Conservation (phyloP, 148 eudicot genomes). For the Camellia lanceoleosa region DNA sequence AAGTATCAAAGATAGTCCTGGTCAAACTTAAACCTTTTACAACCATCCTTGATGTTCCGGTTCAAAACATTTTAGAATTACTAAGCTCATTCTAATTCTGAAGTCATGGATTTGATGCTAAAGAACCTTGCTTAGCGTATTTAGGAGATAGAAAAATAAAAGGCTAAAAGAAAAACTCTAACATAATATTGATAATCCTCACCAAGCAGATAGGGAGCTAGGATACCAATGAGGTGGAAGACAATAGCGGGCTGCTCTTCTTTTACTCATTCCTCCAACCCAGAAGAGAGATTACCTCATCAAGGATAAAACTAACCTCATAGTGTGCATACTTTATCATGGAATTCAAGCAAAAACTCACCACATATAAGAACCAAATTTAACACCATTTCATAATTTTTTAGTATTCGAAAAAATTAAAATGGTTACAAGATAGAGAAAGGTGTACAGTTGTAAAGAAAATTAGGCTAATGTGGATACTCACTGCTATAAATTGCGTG, state of each 20-base stretch:
- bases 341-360: neutral
- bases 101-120: slow-evolving; percentile 4
- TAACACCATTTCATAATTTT: too few species aligned
- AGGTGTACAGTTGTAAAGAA: neutral
- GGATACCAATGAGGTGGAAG: neutral
- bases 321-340: neutral
- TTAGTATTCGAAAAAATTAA: too few species aligned
- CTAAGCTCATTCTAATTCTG: neutral
- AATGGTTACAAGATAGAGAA: neutral
- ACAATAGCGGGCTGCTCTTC: neutral
- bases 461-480: slow-evolving; percentile 18
- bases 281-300: neutral
- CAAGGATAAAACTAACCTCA: neutral
- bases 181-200: too few species aligned
- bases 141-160: neutral
- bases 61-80: neutral
- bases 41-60: neutral
- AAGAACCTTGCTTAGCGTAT: neutral
- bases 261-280: neutral
- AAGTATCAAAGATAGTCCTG: neutral
- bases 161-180: neutral
- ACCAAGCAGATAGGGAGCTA: too few species aligned
- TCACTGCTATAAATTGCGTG: slow-evolving; percentile 77
- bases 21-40: neutral
- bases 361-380: too few species aligned